Evolutionary conservation across 805 yeast genomes (phyloP), one percentile per base, ranked within the genome.

Genomic region (Candida verbasci): DNA sequence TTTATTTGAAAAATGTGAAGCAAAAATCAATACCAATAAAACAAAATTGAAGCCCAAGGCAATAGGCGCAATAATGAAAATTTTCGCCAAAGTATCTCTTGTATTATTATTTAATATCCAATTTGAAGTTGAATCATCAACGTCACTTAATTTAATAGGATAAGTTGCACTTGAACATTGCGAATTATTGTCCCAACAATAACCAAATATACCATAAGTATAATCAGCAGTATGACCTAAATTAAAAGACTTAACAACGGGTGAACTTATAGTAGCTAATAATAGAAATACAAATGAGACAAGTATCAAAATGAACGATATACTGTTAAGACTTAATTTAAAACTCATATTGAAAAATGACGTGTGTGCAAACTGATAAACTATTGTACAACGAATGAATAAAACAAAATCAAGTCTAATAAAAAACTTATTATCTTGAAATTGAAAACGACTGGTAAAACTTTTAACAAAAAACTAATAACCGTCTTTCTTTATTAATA

Each of bases 201-300:
- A 76, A 2, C 93, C 93, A 51, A 84, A 73, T 1, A 76, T 72
- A 22, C 93, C 93, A 53, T 71, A 84, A 2, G 64, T 59, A 44
- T 62, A 59, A 28, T 56, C 53, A 15, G 59, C 59, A 23, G 77
- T 68, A 23, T 67, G 52, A 6, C 80, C 80, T 10, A 84, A 46
- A 3, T 64, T 62, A 31, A 84, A 67, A 6, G 66, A 49, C 2
- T 57, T 43, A 7, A 72, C 63, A 1, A 78, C 77, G 0, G 94
- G 91, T 9, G 76, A 69, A 1, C 86, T 70, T 17, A 84, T 65
- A 14, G 78, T 68, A 2, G 82, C 76, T 21, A 84, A 55, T 28
- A 84, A 62, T 30, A 83, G 59, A 41, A 82, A 76, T 10, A 81
- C 89, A 48, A 82, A 57, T 2, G 88, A 66, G 9, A 72, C 65